Evolutionary conservation across 306 rosid genomes (phyloP), one percentile per base, ranked within the genome.

Genomic region (Lathyrus aphaca): DNA sequence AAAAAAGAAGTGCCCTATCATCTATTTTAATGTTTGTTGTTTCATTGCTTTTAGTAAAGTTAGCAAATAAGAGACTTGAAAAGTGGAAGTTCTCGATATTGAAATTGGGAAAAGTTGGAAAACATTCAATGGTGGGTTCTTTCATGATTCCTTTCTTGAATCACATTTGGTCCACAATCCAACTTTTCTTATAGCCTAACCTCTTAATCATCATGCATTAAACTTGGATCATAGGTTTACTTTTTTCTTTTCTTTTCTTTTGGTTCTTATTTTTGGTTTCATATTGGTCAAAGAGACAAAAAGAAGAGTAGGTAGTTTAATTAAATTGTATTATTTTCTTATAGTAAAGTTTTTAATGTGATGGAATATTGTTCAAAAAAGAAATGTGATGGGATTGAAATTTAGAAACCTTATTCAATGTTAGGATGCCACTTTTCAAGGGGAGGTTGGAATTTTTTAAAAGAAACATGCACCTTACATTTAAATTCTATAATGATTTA

Each of bases 31-130:
- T 74, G 69, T 77, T 77, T 66, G 78, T 71, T 76, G 73, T 23
- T 17, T n/a, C 77, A 77, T 81, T 80, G 85, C 95, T 93, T 90
- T 88, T 82, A 57, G 82, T 79, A 89, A 87, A 88, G 86, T 79
- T 67, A 53, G 72, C 56, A 83, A 85, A 86, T 86, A 76, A 51
- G 88, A 67, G 93, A 80, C 78, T 81, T 85, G 85, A 87, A 91
- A 82, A 80, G 82, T 69, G 80, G 77, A 80, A 77, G 78, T 17
- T 79, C 76, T 49, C 51, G 66, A 80, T 78, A 64, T 93, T 82
- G 96, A 90, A 86, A 88, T 90, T 85, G 80, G 94, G 75, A 75
- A 92, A 92, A 86, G 85, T n/a, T 78, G 40, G 38, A 58, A 74
- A 68, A 79, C 72, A 75, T 82, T 88, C 85, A 88, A 85, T 82